phyloP scores from a whole-genome alignment of 257 asterid species.

The Datura wrightii region DNA sequence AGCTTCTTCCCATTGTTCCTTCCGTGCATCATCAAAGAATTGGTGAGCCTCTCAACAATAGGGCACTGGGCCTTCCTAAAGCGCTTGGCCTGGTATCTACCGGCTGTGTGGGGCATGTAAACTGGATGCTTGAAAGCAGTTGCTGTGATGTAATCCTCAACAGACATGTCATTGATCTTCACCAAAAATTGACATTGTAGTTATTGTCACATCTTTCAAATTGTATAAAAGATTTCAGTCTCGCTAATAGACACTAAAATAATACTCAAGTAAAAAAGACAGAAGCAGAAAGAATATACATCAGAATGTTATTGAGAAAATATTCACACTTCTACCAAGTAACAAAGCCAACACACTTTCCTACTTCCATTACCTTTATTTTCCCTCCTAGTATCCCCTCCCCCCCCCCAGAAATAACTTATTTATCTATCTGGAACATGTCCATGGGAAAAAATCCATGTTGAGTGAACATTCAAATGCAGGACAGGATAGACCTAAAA shows the following conservation, averaged over 20 bases:
- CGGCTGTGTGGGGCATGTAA: conserved; percentile 83
- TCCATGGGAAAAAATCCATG: too few relatives aligned
- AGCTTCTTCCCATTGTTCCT: conserved; percentile 92
- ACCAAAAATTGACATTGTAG: background rate
- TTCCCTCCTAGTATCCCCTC: background rate
- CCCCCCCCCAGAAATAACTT: background rate
- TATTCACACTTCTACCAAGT: background rate
- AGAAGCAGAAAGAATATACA: background rate
- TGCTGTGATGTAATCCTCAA: conserved; percentile 88
- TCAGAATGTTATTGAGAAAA: background rate
- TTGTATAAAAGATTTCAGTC: background rate
- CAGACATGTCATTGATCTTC: conserved; percentile 73
- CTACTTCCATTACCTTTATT: background rate
- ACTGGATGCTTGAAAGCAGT: conserved; percentile 73
- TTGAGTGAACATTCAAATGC: too few relatives aligned
- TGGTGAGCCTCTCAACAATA: conserved; percentile 73
- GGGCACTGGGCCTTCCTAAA: conserved; percentile 96
- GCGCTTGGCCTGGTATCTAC: conserved; percentile 79
- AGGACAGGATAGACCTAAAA: too few relatives aligned
- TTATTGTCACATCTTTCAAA: background rate
- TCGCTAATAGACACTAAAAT: background rate
- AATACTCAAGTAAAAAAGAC: background rate
- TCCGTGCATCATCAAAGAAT: conserved; percentile 92
- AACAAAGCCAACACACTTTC: background rate
- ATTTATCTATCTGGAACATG: too few relatives aligned